These are phyloP conservation scores for Sutorius australiensis DNA, from an alignment of 768 basidiomycete species.

Conservation along the genomic window DNA sequence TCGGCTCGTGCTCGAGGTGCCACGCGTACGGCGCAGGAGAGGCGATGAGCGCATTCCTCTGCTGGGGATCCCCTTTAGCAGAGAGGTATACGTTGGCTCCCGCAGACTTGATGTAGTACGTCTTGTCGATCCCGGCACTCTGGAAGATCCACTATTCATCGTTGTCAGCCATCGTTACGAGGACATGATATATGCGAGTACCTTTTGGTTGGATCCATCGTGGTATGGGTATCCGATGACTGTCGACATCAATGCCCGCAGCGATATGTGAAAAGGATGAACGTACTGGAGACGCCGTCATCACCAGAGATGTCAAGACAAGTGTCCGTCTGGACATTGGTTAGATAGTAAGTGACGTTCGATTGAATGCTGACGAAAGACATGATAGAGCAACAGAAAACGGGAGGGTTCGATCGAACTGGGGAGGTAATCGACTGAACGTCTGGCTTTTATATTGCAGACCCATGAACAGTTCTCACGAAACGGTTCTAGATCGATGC, in stretches of 20 bases:
- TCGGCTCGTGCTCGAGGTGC: too few relatives aligned
- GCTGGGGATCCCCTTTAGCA: too few relatives aligned
- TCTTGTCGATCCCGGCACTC: constrained; percentile 12
- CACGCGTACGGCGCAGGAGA: too few relatives aligned
- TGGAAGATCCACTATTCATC: constrained; percentile 45
- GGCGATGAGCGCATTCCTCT: too few relatives aligned
- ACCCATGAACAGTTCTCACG: too few relatives aligned
- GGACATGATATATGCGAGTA: constrained; percentile 15
- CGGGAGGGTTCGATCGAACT: too few relatives aligned
- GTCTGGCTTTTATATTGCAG: neutral
- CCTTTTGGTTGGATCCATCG: constrained; percentile 47
- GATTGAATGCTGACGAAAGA: constrained; percentile 18
- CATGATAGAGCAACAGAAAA: neutral
- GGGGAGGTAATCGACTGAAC: too few relatives aligned
- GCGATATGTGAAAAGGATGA: neutral
- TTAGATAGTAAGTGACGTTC: constrained; percentile 42
- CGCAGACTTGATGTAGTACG: constrained; percentile 42
- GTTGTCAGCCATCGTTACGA: too few relatives aligned
- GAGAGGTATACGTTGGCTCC: constrained; percentile 2
- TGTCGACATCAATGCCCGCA: constrained; percentile 8
- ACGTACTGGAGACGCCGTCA: constrained; percentile 46
- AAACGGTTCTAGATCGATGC: too few relatives aligned
- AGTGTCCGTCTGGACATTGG: constrained; percentile 49
- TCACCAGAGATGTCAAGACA: constrained; percentile 53
- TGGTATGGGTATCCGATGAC: constrained; percentile 49